Conservation (phyloP, 192 early-diverging fungal species). For the Coemansia sp. region DNA sequence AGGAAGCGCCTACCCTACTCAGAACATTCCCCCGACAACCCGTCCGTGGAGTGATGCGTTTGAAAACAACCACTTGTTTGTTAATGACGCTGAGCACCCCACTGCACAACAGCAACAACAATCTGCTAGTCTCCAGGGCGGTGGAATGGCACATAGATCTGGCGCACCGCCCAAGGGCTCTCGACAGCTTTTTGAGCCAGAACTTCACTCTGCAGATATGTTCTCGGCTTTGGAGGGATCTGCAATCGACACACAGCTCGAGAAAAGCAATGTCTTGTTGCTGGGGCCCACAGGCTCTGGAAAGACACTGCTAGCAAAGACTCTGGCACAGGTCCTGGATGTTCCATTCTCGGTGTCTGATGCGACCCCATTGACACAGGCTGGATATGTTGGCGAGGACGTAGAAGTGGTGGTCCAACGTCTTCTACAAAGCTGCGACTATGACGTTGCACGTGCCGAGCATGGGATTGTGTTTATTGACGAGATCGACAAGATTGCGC, state of each 20-base stretch:
- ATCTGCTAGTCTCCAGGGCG: background rate
- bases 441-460: constrained; percentile 80
- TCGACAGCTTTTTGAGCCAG: background rate
- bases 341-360: constrained; percentile 89
- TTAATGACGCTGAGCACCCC: constrained; percentile 10
- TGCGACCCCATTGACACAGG: constrained; percentile 88
- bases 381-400: constrained; percentile 91
- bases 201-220: background rate
- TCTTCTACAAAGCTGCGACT: constrained; percentile 83
- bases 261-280: constrained; percentile 88
- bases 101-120: constrained; percentile 3
- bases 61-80: constrained; percentile 43
- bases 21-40: constrained; percentile 41
- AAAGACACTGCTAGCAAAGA: constrained; percentile 78
- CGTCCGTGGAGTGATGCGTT: constrained; percentile 47
- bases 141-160: background rate
- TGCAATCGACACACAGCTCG: constrained; percentile 59
- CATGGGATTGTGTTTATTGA: constrained; percentile 89
- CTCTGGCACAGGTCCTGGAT: constrained; percentile 76
- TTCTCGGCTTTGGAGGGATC: constrained; percentile 4
- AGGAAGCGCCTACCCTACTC: constrained; percentile 37
- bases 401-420: constrained; percentile 83
- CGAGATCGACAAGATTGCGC: constrained; percentile 89
- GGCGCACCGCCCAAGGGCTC: background rate
- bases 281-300: constrained; percentile 86